Base-by-base conservation (phyloP, 306 rosid species). In the Glycine latifolia region DNA sequence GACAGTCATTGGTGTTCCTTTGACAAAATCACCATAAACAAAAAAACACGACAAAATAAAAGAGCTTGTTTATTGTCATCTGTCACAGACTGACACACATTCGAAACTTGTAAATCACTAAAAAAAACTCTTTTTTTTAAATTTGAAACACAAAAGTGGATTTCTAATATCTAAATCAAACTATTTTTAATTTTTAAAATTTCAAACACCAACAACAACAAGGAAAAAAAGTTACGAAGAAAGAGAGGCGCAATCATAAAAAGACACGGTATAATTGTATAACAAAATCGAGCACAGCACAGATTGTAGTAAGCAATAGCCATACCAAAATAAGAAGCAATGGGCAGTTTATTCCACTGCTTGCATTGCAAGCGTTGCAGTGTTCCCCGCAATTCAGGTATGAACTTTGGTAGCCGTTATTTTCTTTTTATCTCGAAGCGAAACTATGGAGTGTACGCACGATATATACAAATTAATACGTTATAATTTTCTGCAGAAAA, bases 351-450 rank as follows among this genome's bases (percentile, higher is more conserved):
- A 16, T 54, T 54, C 15, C 67, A 55, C 15, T 55, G 8, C 9
- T 78, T 67, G 76, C 33, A 54, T 78, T 78, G 76, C 47, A 54
- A 78, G 58, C 14, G 68, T 78, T 78, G 67, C 55, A 17, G 15
- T 78, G 56, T 65, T 66, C 43, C 7, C 66, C 66, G 8, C 43
- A 39, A 50, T 66, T 35, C 26, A 67, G 52, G 68, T 9, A 17
- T 39, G 26, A 75, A 43, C 14, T 16, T 35, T 60, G n/a, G 68
- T 37, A 0, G 7, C 47, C 1, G 14, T 13, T 10, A 43, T 68
- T 14, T 56, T 26, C 26, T 54, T 50, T 41, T 39, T 78, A 13
- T 59, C 3, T 56, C 15, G 47, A 69, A 74, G 69, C 75, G 14
- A 66, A 66, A 58, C 20, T 48, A 37, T 26, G 62, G 58, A 69